Evolutionary conservation across 2,329 filamentous ascomycete genomes (phyloP).

Genomic region (Cryphonectria radicalis): DNA sequence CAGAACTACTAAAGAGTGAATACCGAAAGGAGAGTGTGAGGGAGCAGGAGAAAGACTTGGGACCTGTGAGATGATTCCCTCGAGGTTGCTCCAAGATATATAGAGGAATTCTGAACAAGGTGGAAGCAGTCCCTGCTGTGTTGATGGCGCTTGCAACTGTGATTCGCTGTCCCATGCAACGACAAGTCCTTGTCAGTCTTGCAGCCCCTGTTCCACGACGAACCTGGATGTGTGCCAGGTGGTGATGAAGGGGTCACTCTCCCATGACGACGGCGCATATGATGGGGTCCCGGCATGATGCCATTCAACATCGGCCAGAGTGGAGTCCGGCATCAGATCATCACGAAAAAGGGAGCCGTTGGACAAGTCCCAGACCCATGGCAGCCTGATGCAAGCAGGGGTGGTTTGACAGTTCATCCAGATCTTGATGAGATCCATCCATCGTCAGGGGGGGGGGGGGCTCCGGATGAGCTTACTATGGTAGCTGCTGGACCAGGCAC

Average conservation of each 20-base stretch:
- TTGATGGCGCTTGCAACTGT: slow-evolving; percentile 8
- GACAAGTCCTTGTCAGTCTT: background rate
- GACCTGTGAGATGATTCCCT: background rate
- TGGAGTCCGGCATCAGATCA: slow-evolving; percentile 32
- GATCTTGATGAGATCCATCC: slow-evolving; percentile 21
- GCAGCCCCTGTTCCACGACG: slow-evolving; percentile 17
- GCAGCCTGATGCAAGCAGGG: slow-evolving; percentile 10
- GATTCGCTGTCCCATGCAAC: slow-evolving; percentile 7
- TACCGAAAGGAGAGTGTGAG: slow-evolving; percentile 22
- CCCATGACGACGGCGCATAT: slow-evolving; percentile 21
- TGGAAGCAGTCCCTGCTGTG: background rate
- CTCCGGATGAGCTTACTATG: background rate
- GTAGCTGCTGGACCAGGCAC: background rate
- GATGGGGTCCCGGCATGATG: slow-evolving; percentile 25
- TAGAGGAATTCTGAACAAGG: slow-evolving; percentile 8
- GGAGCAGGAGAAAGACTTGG: slow-evolving; percentile 4
- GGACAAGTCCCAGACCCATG: slow-evolving; percentile 16
- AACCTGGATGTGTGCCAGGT: slow-evolving; percentile 5
- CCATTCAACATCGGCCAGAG: slow-evolving; percentile 30
- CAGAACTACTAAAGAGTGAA: slow-evolving; percentile 26
- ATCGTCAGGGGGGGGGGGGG: slow-evolving; percentile 17
- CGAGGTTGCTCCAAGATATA: slow-evolving; percentile 19
- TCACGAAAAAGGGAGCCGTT: slow-evolving; percentile 20
- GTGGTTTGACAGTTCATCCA: slow-evolving; percentile 12
- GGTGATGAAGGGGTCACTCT: background rate